Evolutionary conservation across 2,329 filamentous ascomycete species (phyloP), one percentile per base, ranked within the genome.

Genomic region (Xylaria sp.): DNA sequence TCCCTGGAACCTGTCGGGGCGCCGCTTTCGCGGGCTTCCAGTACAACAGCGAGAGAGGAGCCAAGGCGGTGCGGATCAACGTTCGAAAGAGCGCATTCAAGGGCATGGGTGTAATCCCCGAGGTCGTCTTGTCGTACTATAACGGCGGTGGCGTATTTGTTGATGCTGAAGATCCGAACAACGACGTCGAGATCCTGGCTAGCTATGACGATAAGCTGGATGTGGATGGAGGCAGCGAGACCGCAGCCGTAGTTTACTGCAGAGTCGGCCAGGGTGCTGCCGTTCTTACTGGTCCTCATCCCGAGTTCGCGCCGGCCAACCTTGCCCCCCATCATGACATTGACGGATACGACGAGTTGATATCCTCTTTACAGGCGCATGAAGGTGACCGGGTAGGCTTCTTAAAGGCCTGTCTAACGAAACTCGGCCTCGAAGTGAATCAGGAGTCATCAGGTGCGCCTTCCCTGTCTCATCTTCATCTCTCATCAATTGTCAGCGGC

Each of bases 111-210:
- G 75, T 76, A 2, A 72, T 88, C 1, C 83, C 87, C 0, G 80
- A 84, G 1, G 77, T 79, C 1, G 90, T 96, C 61, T 79, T 81
- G 56, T 87, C 85, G 11, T 99, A 99, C 71, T 97, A 93, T 73
- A 99, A 99, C 67, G 94, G 94, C 0, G 94, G 94, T 0, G 92
- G 94, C 2, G 86, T 96, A 1, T 99, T 97, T 76, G 90, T 96
- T 1, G 88, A 94, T 74, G 88, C 89, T 4, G 18, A 52, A 1
- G 80, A 81, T 2, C 83, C 81, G 50, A 79, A 58, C 80, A 82
- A 35, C 63, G 89, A 88, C 1, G 84, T 97, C 0, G 85, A 97
- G 73, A 81, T 96, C 5, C 77, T 99, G 23, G 94, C 93, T 1
- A 89, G 81, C 60, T 99, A 94, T 71, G 81, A 81, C 0, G 88